Base-by-base conservation (phyloP, 148 eudicot species). In the Rheum nobile region DNA sequence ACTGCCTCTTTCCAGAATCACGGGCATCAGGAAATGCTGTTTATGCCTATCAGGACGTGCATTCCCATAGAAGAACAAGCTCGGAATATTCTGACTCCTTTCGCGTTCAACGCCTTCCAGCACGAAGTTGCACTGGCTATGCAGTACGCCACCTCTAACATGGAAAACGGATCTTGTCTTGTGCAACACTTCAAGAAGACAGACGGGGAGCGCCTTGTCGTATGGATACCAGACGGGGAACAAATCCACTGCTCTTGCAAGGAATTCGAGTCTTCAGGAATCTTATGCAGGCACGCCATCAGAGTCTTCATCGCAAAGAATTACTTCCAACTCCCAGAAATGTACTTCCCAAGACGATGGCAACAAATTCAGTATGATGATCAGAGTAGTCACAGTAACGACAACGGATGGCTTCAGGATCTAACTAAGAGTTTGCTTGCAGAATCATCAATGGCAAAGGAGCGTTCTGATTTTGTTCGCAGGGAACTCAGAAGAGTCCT, bases 11-110 rank as follows among this genome's bases (percentile, higher is more conserved):
- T 63, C 31, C 75, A 79, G 77, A 41, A 67, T 71, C 54, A 77
- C 61, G 71, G 85, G 79, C 77, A 78, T 17, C 71, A 35, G 43
- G 22, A 78, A 63, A 50, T 71, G 32, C 77, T 43, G 44, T 83
- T 80, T 78, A 72, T 77, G 76, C 85, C 79, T 57, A 73, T 72
- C 41, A 90, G 79, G 75, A 88, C 92, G 61, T 80, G 80, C 78
- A 78, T 86, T 74, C 89, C 92, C 75, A 61, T 88, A 38, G 96
- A 90, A 79, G 90, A 90, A 79, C 90, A 90, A 74, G 90, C 92
- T 8, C 81, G 79, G 52, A 65, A 70, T 75, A 44, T 86, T 72
- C 85, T 90, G 13, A 80, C 89, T 8, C 90, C 89, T 13, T 88
- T 72, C 65, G 88, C 96, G 69, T 90, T 88, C 72, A 78, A 54